Evolutionary conservation across 116 monocot species (phyloP), one percentile per base, ranked within the genome.

Genomic region (Iris pallida): DNA sequence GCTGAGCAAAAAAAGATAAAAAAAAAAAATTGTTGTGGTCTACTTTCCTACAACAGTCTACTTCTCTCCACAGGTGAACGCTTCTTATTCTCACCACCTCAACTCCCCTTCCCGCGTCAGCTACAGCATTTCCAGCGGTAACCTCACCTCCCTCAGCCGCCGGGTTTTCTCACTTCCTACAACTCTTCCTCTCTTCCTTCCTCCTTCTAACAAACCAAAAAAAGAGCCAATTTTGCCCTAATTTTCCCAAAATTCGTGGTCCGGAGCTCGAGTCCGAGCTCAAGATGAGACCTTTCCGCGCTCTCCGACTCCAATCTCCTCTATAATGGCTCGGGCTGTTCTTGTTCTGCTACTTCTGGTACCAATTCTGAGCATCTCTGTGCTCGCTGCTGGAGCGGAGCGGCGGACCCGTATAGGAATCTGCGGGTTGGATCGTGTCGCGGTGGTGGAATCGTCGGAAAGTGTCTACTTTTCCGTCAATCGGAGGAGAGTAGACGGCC

Each of bases 371-470:
- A 41, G n/a, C 15, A 42, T 7, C 41, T 30, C 41, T 66, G 66
- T 51, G 53, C 14, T 53, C 45, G 66, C 7, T 41, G 53, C 10
- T 52, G 51, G 53, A 16, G 53, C 15, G 5, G 52, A 8, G 53
- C 53, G 41, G 53, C 53, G 41, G 5, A n/a, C 9, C 53, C 42
- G 8, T 52, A 52, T 8, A 53, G 53, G 66, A 19, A 66, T 8
- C 66, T 74, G 79, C 44, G 64, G 79, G 14, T 5, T 14, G 20
- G 74, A 80, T 65, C 70, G 73, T 48, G 44, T 80, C 66, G 56
- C 2, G 14, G 62, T 68, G 57, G 57, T 58, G 15, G 56, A 61
- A 17, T 20, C 42, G 10, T 68, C 67, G 20, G 68, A 73, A 48
- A 62, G n/a, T 2, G 41, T 42, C 43, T 16, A 62, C n/a, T 47